phyloP scores from a whole-genome alignment of 345 rosid species.

The Salix purpurea region DNA sequence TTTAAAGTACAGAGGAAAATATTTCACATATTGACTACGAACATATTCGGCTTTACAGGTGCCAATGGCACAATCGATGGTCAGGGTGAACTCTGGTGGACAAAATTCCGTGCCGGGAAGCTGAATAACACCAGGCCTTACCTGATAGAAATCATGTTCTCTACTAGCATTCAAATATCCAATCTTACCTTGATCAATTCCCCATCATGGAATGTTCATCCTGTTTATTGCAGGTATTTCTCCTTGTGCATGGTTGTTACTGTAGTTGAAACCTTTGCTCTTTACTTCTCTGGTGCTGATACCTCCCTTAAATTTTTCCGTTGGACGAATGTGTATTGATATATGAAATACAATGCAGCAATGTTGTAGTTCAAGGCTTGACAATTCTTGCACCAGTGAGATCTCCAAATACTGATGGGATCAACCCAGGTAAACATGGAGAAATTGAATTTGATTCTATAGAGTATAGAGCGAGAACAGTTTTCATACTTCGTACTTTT shows the following conservation, averaged over 20 bases:
- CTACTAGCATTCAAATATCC: conserved; percentile 34
- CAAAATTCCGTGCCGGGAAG: conserved; percentile 25
- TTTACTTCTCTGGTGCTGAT: background rate
- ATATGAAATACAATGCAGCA: conserved; percentile 9
- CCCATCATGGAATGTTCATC: conserved; percentile 49
- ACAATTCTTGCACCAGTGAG: conserved; percentile 30
- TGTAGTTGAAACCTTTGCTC: background rate
- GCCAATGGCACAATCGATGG: conserved; percentile 48
- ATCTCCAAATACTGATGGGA: conserved; percentile 33
- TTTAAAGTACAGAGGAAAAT: background rate
- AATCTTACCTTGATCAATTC: conserved; percentile 40
- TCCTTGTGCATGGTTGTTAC: too few relatives aligned
- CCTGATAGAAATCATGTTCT: conserved; percentile 41
- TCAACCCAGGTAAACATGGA: conserved; percentile 25
- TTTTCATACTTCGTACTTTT: background rate
- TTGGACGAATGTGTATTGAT: background rate
- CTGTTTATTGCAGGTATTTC: conserved; percentile 38
- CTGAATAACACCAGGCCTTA: conserved; percentile 40
- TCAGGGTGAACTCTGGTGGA: conserved; percentile 47
- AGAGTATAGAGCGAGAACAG: background rate
- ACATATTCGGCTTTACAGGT: conserved; percentile 17
- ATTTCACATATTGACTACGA: background rate
- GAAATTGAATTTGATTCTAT: background rate
- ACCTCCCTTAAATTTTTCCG: background rate
- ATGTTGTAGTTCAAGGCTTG: conserved; percentile 24